A percentile compares a stretch with the other conserved stretches of the same genome.
phyloP scores from a whole-genome alignment of 805 yeast genomes.

The Spathaspora girioi region DNA sequence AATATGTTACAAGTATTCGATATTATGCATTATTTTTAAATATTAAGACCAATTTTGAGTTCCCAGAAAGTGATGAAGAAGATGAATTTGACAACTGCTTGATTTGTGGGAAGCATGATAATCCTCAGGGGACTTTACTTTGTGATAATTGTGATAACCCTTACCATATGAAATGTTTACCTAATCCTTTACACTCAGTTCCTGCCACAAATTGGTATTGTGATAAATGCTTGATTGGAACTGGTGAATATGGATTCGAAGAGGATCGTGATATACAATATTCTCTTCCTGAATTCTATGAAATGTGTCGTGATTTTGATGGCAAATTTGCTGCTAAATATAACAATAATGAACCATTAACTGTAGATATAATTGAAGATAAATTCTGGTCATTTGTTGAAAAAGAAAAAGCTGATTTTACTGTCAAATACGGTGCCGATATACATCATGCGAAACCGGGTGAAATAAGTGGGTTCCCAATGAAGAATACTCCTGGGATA shows the following conservation, averaged over 20 bases:
- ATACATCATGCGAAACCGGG: conserved; percentile 65
- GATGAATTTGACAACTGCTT: conserved; percentile 39
- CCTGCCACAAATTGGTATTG: conserved; percentile 77
- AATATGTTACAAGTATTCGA: conserved; percentile 21
- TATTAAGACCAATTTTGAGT: conserved; percentile 19
- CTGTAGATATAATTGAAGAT: conserved; percentile 48
- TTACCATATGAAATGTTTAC: conserved; percentile 67
- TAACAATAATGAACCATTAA: conserved; percentile 27
- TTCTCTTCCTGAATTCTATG: conserved; percentile 57
- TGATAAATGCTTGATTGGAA: conserved; percentile 77
- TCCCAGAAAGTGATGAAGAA: conserved; percentile 30
- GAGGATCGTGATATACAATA: conserved; percentile 53
- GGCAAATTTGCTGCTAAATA: conserved; percentile 35
- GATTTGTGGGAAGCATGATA: conserved; percentile 45
- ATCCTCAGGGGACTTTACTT: conserved; percentile 46
- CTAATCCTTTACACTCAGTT: conserved; percentile 47
- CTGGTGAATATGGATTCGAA: conserved; percentile 86
- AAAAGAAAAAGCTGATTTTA: conserved; percentile 40
- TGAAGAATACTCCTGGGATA: conserved; percentile 23
- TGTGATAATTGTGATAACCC: conserved; percentile 76
- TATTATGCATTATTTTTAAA: conserved; percentile 32
- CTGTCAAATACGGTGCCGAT: conserved; percentile 83
- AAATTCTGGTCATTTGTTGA: conserved; percentile 63
- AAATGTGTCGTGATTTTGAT: conserved; percentile 49
- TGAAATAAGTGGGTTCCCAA: conserved; percentile 75